These are phyloP conservation scores for Priceomyces melissophilus DNA, from an alignment of 805 yeast species.

Conservation along the genomic window DNA sequence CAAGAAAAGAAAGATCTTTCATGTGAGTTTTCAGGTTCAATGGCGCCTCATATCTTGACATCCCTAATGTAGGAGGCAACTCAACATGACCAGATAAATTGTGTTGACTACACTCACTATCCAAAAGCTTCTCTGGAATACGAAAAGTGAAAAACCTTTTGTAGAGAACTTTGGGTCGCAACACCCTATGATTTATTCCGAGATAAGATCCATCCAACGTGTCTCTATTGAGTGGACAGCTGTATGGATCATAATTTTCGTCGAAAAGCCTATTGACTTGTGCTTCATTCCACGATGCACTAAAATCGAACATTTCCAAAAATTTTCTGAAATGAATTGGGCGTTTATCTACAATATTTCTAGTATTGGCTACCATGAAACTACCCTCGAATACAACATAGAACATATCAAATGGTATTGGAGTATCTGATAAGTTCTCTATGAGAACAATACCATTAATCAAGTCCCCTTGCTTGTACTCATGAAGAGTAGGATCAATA, in stretches of 20 bases:
- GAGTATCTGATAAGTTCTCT: slow-evolving; percentile 35
- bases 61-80: slow-evolving; percentile 36
- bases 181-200: slow-evolving; percentile 13
- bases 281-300: slow-evolving; percentile 48
- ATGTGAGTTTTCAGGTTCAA: slow-evolving; percentile 9
- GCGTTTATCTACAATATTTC: slow-evolving; percentile 9
- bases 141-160: slow-evolving; percentile 42
- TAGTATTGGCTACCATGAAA: slow-evolving; percentile 21
- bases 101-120: slow-evolving; percentile 34
- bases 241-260: slow-evolving; percentile 14
- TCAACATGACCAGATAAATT: slow-evolving; percentile 27
- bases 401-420: slow-evolving; percentile 61
- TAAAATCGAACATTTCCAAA: slow-evolving; percentile 48
- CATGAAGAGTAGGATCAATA: slow-evolving; percentile 34
- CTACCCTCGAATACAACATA: slow-evolving; percentile 55
- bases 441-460: slow-evolving; percentile 54
- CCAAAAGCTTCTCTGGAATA: slow-evolving; percentile 34
- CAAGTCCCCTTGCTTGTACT: slow-evolving; percentile 66
- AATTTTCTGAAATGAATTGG: slow-evolving; percentile 27
- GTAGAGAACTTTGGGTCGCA: slow-evolving; percentile 21
- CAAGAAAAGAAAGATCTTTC: slow-evolving; percentile 27
- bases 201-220: slow-evolving; percentile 23
- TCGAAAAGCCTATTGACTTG: slow-evolving; percentile 28
- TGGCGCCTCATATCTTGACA: slow-evolving; percentile 12
- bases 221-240: slow-evolving; percentile 18